Base-by-base conservation (phyloP, 2,329 filamentous ascomycete species). In the Dothidotthia symphoricarpi region DNA sequence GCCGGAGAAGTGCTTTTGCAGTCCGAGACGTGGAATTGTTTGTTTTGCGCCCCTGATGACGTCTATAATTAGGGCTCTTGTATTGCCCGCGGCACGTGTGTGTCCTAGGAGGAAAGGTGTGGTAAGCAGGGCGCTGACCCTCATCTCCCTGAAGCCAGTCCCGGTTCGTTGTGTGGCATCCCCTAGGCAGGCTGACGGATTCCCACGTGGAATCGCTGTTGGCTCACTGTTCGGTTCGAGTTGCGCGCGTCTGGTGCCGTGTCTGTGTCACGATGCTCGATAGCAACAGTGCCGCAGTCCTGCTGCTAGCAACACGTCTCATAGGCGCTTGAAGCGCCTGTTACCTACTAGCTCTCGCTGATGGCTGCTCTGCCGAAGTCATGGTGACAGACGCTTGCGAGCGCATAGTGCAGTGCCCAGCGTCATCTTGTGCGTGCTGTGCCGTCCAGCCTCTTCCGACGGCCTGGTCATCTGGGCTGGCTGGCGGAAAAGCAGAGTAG, bases 21-120 rank as follows among this genome's bases (percentile, higher is more conserved):
- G 53, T 49, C 55, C 53, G 39, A 41, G 40, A 39, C 32, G 43
- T 45, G 51, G 34, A 38, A 41, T 40, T 29, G 49, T 53, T 44
- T 34, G 45, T 34, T 28, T 44, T 35, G 14, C 27, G 26, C 17
- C 31, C 46, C 39, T 45, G 39, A 45, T 45, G 50, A 45, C 39
- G 34, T 33, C 58, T 64, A 63, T 57, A 57, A 55, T 57, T 64
- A 64, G 56, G 31, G 28, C 19, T 36, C 33, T 42, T 53, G 57
- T 64, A 63, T 63, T 61, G 59, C 53, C 41, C 61, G 51, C 54
- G 55, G 61, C 59, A 65, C 59, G 55, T 63, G 61, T 61, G 44
- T 28, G 36, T 38, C 49, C 34, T 37, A 59, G 54, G 43, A 35
- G 45, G 55, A 47, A 52, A 43, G 47, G 53, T 51, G 53, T 35